Conservation (phyloP, 441 rosid genomes). For the Bocquillonia castaneifolia region DNA sequence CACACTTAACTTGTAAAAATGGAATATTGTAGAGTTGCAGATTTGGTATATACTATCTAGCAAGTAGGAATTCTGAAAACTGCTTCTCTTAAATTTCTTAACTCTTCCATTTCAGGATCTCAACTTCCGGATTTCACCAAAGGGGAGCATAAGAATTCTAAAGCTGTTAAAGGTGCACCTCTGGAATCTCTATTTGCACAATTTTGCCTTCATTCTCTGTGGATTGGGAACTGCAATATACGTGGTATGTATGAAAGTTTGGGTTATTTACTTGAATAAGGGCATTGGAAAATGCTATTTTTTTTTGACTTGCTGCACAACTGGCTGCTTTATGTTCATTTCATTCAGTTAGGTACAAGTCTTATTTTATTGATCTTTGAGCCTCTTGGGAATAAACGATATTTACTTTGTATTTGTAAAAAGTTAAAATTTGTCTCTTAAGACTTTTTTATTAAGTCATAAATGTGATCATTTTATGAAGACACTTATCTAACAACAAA, state of each 20-base stretch:
- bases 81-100: conserved; percentile 8
- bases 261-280: conserved; percentile 5
- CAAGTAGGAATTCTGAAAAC: neutral
- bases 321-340: neutral
- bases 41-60: neutral
- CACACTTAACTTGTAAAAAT: neutral
- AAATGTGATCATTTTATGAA: neutral
- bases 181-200: conserved; percentile 75
- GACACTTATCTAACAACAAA: neutral
- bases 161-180: conserved; percentile 84
- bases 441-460: neutral
- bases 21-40: neutral
- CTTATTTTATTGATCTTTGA: neutral
- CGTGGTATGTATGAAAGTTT: conserved; percentile 58
- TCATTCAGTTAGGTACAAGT: neutral
- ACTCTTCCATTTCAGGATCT: conserved; percentile 40
- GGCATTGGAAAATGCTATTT: neutral
- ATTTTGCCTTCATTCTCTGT: conserved; percentile 78
- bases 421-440: neutral
- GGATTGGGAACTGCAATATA: conserved; percentile 93
- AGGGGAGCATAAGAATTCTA: conserved; percentile 69
- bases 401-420: neutral
- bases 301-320: neutral
- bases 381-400: neutral
- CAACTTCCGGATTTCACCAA: conserved; percentile 44